phyloP scores from a whole-genome alignment of 1,284 basidiomycete species.

The Papiliotrema nemorosa region DNA sequence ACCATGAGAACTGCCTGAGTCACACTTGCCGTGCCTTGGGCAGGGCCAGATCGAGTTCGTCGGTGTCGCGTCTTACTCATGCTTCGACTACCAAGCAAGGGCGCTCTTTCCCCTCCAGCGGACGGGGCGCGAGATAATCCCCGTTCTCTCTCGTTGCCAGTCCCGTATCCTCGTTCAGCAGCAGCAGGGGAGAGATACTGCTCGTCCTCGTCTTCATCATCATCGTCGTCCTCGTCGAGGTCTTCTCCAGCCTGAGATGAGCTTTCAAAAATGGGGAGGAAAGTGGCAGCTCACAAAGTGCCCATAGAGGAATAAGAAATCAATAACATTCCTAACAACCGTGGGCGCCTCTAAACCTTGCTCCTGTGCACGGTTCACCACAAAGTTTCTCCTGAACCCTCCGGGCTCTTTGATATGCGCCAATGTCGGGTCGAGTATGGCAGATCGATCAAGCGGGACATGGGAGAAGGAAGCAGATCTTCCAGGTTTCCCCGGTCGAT shows the following conservation, averaged over 20 bases:
- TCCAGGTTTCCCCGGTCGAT: constrained; percentile 58
- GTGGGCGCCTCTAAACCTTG: constrained; percentile 62
- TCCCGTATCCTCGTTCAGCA: background rate
- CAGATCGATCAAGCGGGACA: constrained; percentile 54
- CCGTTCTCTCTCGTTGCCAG: background rate
- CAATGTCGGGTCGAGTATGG: constrained; percentile 62
- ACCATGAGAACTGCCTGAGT: constrained; percentile 89
- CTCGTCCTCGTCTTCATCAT: constrained; percentile 53
- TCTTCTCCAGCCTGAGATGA: constrained; percentile 81
- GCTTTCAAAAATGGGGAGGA: background rate
- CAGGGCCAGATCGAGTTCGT: constrained; percentile 53
- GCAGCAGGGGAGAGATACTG: constrained; percentile 14
- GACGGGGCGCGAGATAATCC: background rate
- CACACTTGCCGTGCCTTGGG: constrained; percentile 76
- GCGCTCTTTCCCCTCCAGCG: constrained; percentile 35
- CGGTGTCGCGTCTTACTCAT: constrained; percentile 55
- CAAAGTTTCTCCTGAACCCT: constrained; percentile 84
- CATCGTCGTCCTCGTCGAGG: constrained; percentile 74
- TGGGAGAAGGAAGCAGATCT: constrained; percentile 66
- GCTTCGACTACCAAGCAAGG: constrained; percentile 31
- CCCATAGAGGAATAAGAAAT: constrained; percentile 87
- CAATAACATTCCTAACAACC: constrained; percentile 80
- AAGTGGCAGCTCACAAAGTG: constrained; percentile 68
- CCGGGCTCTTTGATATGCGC: constrained; percentile 90
- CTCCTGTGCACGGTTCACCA: constrained; percentile 66